These are phyloP conservation scores for Pseudevernia furfuracea DNA, from an alignment of 495 filamentous ascomycete species.

Conservation along the genomic window DNA sequence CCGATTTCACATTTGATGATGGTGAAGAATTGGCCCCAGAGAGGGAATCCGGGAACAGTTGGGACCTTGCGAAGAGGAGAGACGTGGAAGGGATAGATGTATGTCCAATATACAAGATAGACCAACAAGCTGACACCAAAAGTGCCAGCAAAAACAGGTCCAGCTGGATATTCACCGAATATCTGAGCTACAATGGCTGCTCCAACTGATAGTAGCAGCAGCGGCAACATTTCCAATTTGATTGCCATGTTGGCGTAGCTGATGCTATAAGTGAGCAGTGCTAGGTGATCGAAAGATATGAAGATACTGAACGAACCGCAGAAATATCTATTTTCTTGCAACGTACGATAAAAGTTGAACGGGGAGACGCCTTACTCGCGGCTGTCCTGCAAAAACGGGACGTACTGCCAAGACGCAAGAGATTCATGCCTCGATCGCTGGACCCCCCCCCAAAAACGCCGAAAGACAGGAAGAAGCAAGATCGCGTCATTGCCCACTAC, in stretches of 20 bases:
- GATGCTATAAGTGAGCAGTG: not conserved
- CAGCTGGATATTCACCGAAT: slow-evolving; percentile 10
- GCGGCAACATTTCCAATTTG: slow-evolving; percentile 16
- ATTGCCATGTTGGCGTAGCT: slow-evolving; percentile 16
- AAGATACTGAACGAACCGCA: not conserved
- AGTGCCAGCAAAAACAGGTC: slow-evolving; percentile 14
- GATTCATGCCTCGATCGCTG: not conserved
- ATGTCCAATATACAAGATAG: slow-evolving; percentile 26
- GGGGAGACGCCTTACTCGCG: slow-evolving; percentile 3
- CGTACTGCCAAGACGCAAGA: slow-evolving; percentile 2
- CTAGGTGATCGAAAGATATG: not conserved
- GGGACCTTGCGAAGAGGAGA: slow-evolving; percentile 40
- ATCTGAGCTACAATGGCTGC: slow-evolving; percentile 13
- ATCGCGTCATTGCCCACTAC: slow-evolving; percentile 6
- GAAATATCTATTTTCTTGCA: no score
- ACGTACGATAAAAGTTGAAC: not conserved
- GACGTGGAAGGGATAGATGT: slow-evolving; percentile 37
- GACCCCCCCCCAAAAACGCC: not conserved
- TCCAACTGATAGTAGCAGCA: slow-evolving; percentile 16
- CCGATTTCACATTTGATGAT: slow-evolving; percentile 36
- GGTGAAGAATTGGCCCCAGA: slow-evolving; percentile 38
- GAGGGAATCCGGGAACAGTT: slow-evolving; percentile 37
- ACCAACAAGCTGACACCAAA: slow-evolving; percentile 28
- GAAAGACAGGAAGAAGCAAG: not conserved
- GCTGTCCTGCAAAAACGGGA: not conserved